Evolutionary conservation across 75 land plant genomes (phyloP), one percentile per base, ranked within the genome.

Genomic region (Chamaecyparis obtusa): DNA sequence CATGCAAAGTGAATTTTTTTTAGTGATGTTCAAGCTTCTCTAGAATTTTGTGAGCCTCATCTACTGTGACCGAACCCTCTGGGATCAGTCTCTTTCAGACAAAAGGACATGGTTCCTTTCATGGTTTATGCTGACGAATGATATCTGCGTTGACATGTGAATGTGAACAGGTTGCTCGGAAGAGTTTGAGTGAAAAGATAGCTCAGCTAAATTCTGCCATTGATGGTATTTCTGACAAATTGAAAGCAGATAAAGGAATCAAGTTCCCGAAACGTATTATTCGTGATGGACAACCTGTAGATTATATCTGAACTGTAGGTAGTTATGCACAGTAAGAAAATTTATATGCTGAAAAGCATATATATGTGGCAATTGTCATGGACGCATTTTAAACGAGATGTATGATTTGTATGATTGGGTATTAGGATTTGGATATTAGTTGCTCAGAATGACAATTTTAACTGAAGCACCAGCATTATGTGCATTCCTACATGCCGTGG

Each of bases 171-270:
- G 94, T 86, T 78, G 92, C 94, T 55, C 85, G 96, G 54, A 91
- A 91, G 77, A 88, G 88, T 72, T 87, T 96, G 88, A 79, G 91
- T 11, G 94, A 94, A 87, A 94, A 94, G 91, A 94, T 96, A 84
- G 95, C 87, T 37, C 96, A 96, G 76, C 85, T 96, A 37, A 96
- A 94, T 86, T 87, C 94, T 17, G 94, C 95, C 46, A 94, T 96
- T 75, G 97, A 96, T 89, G 92, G 91, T 83, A 91, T 96, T 86
- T 93, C 97, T 64, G 54, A 91, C 49, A 94, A 95, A 88, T 86
- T 94, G 49, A 93, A 90, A 56, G 76, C 93, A 54, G 92, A 92
- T 19, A 91, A 93, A 83, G 75, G 48, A 43, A 8, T 17, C n/a
- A 79, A 24, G 30, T 15, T 79, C 21, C 46, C 48, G 43, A 43